phyloP scores from a whole-genome alignment of 306 rosid species.

The Cicer bijugum region DNA sequence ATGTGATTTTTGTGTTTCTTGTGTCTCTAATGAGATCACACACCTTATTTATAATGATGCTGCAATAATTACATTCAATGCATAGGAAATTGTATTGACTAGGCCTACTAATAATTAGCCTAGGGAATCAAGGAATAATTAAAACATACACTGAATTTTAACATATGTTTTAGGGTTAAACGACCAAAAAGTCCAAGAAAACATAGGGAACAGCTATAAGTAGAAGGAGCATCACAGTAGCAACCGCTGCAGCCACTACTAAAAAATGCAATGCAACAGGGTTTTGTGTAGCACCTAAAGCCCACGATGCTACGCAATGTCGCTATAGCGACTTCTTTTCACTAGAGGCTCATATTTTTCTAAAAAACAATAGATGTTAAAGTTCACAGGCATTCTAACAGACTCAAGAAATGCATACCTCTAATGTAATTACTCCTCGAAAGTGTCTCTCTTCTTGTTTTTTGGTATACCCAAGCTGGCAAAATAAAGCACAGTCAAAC shows the following conservation, averaged over 20 bases:
- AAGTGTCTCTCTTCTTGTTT: slow-evolving; percentile 66
- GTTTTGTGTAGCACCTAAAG: neutral
- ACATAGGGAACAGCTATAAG: slow-evolving; percentile 5
- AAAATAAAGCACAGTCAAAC: slow-evolving; percentile 35
- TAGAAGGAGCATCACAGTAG: neutral
- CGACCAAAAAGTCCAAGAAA: neutral
- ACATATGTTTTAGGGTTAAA: neutral
- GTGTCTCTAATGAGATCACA: too few species aligned
- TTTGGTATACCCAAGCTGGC: slow-evolving; percentile 68
- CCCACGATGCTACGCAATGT: neutral
- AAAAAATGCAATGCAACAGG: neutral
- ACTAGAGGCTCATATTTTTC: slow-evolving; percentile 8
- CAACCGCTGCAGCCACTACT: neutral
- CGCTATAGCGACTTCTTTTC: neutral
- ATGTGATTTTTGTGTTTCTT: too few species aligned
- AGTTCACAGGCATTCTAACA: slow-evolving; percentile 30
- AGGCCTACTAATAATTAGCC: too few species aligned
- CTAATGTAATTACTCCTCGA: slow-evolving; percentile 61
- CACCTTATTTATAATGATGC: too few species aligned
- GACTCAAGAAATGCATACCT: slow-evolving; percentile 53
- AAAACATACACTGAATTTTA: too few species aligned
- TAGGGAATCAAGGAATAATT: too few species aligned
- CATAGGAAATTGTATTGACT: too few species aligned
- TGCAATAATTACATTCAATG: too few species aligned
- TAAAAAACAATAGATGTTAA: slow-evolving; percentile 21